Conservation (phyloP, 305 asterid species). For the Fraxinus velutina region DNA sequence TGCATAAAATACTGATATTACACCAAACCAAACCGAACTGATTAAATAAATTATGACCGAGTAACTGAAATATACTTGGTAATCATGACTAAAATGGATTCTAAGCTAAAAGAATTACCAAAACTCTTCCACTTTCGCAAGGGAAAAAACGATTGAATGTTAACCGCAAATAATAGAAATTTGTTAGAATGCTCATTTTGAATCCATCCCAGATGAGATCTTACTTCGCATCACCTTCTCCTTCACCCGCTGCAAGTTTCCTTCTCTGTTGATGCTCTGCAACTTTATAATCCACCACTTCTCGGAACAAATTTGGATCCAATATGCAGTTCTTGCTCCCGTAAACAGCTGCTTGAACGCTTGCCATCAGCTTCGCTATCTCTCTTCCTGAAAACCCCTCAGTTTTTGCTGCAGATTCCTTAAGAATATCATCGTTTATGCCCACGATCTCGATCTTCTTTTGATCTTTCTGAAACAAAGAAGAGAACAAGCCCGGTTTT, state of each 20-base stretch:
- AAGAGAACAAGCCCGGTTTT: slow-evolving; percentile 57
- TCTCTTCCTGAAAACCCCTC: slow-evolving; percentile 92
- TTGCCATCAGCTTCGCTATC: slow-evolving; percentile 86
- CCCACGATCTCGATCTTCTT: slow-evolving; percentile 71
- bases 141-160: slow-evolving; percentile 10
- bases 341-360: slow-evolving; percentile 92
- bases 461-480: slow-evolving; percentile 52
- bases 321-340: slow-evolving; percentile 73
- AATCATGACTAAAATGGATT: not conserved
- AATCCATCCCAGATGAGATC: not conserved
- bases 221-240: not conserved
- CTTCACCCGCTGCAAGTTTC: slow-evolving; percentile 53
- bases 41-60: not conserved
- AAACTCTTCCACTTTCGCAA: slow-evolving; percentile 14
- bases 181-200: not conserved
- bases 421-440: slow-evolving; percentile 59
- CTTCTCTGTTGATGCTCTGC: slow-evolving; percentile 93
- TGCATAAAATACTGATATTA: not conserved
- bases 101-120: slow-evolving; percentile 13
- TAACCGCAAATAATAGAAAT: slow-evolving; percentile 24
- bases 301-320: slow-evolving; percentile 68
- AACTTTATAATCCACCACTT: slow-evolving; percentile 91
- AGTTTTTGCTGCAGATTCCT: slow-evolving; percentile 75
- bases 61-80: not conserved
- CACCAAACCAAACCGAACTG: not conserved